Conservation (phyloP, 2,329 filamentous ascomycete genomes). For the Penicillium aurantiogriseum region DNA sequence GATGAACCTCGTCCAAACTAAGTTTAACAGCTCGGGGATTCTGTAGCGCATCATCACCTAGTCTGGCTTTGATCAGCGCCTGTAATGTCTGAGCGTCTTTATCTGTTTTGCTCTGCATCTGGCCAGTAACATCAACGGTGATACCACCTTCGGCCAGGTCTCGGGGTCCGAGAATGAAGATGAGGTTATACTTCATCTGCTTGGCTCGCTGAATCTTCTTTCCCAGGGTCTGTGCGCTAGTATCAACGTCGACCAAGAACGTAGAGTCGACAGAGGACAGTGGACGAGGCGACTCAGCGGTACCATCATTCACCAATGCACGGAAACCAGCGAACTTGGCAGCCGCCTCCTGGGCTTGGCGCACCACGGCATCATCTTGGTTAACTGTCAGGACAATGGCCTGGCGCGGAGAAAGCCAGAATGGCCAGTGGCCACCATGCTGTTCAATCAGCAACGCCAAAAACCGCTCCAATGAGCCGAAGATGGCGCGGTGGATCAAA, state of each 20-base stretch:
- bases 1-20: conserved; percentile 38
- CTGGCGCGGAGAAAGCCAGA: conserved; percentile 83
- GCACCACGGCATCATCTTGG: conserved; percentile 46
- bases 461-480: conserved; percentile 80
- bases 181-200: conserved; percentile 67
- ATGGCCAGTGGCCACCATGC: conserved; percentile 76
- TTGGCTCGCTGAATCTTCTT: conserved; percentile 74
- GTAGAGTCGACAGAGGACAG: conserved; percentile 57
- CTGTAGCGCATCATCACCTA: conserved; percentile 30
- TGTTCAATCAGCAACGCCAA: conserved; percentile 84
- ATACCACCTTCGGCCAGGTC: conserved; percentile 62
- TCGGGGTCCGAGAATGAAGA: conserved; percentile 68
- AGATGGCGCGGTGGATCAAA: conserved; percentile 78
- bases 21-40: conserved; percentile 39
- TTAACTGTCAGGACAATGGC: conserved; percentile 73
- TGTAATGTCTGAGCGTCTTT: conserved; percentile 28
- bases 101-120: conserved; percentile 44
- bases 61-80: conserved; percentile 23
- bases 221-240: conserved; percentile 59
- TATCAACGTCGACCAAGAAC: conserved; percentile 69
- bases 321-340: conserved; percentile 49
- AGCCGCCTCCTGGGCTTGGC: conserved; percentile 51
- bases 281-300: conserved; percentile 32
- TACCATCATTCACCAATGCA: conserved; percentile 24
- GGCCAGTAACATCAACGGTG: conserved; percentile 42